Percentiles rank a stretch among this genome's conserved stretches.
Conservation (phyloP, 257 asterid genomes). For the Nicotiana obtusifolia region DNA sequence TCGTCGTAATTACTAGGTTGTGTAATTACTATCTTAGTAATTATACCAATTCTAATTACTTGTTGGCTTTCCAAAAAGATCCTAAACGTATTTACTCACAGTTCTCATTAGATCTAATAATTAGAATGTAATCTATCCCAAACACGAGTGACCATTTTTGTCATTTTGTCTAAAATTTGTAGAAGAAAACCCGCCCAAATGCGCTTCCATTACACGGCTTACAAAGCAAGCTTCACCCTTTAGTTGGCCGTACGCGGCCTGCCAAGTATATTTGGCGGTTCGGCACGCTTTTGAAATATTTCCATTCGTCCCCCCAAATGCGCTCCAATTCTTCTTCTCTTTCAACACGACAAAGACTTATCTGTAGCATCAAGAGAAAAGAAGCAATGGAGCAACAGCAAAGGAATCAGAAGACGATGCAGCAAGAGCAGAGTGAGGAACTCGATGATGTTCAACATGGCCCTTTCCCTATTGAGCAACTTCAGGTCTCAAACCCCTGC, state of each 20-base stretch:
- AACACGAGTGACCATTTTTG: too few relatives aligned
- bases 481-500: conserved; percentile 44
- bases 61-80: too few relatives aligned
- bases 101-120: too few relatives aligned
- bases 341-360: not conserved
- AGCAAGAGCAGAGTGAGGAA: conserved; percentile 54
- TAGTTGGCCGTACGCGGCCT: too few relatives aligned
- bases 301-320: not conserved
- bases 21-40: too few relatives aligned
- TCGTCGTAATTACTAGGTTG: too few relatives aligned
- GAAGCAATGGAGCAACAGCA: conserved; percentile 62
- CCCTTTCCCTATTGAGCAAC: conserved; percentile 78
- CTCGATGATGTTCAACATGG: conserved; percentile 67
- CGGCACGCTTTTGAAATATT: conserved; percentile 18
- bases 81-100: too few relatives aligned
- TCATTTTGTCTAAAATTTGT: not conserved
- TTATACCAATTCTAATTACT: too few relatives aligned
- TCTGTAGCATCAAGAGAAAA: not conserved
- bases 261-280: too few relatives aligned
- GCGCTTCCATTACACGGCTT: conserved; percentile 9
- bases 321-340: not conserved
- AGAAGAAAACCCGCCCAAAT: not conserved
- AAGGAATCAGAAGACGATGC: conserved; percentile 41
- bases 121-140: too few relatives aligned
- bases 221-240: not conserved